A percentile compares a stretch with the other conserved stretches of the same genome.
These are phyloP conservation scores for Yamadazyma sp. DNA, from an alignment of 1,139 yeast species.

Conservation along the genomic window DNA sequence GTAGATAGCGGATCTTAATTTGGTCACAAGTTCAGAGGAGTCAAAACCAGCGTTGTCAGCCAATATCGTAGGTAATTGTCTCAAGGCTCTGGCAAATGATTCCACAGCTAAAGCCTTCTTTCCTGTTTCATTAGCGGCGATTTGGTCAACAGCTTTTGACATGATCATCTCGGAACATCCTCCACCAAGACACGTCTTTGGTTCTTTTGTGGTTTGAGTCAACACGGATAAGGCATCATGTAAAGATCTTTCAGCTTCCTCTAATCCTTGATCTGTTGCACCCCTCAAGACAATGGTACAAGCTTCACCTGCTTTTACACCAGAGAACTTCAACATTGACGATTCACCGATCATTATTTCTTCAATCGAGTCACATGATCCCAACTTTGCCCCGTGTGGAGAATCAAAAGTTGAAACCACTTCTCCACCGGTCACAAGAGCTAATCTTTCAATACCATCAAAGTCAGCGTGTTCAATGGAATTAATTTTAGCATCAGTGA, in stretches of 20 bases:
- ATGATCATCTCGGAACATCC: slow-evolving; percentile 98
- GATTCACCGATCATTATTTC: slow-evolving; percentile 93
- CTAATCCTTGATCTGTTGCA: slow-evolving; percentile 93
- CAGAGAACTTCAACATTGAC: slow-evolving; percentile 81
- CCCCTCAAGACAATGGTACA: slow-evolving; percentile 96
- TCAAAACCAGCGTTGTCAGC: slow-evolving; percentile 98
- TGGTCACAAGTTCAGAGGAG: slow-evolving; percentile 87
- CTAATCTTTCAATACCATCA: slow-evolving; percentile 95
- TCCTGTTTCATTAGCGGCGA: slow-evolving; percentile 91
- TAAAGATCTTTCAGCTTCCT: slow-evolving; percentile 95
- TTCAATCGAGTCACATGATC: slow-evolving; percentile 86
- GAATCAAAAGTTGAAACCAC: slow-evolving; percentile 95
- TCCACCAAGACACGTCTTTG: slow-evolving; percentile 96
- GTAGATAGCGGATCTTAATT: slow-evolving; percentile 88
- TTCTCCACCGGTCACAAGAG: slow-evolving; percentile 97
- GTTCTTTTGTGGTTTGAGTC: slow-evolving; percentile 91
- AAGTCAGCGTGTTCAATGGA: slow-evolving; percentile 98
- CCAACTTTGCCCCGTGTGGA: slow-evolving; percentile 83
- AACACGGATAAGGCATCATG: slow-evolving; percentile 96
- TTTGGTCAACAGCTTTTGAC: slow-evolving; percentile 96
- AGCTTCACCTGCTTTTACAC: slow-evolving; percentile 94
- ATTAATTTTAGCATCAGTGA: slow-evolving; percentile 83
- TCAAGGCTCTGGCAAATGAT: slow-evolving; percentile 88
- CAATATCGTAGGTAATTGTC: slow-evolving; percentile 91
- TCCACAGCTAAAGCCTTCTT: slow-evolving; percentile 94